Conservation (phyloP, 768 basidiomycete genomes). For the Terana coerulea region DNA sequence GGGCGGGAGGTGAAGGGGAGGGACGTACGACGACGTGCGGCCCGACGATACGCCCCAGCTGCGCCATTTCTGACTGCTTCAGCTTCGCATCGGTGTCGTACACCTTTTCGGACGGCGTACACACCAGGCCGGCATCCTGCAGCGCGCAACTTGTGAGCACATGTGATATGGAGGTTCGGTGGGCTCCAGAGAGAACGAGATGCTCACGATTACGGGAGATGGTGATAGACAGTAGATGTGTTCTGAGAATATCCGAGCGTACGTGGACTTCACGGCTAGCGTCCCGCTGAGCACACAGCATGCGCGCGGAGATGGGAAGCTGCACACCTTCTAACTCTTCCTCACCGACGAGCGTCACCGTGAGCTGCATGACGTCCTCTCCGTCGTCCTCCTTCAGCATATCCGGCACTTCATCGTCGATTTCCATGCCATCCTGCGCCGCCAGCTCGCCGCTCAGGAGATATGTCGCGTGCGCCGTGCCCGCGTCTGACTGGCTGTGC, state of each 20-base stretch:
- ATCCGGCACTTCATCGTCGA: slow-evolving; percentile 28
- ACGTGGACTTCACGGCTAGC: slow-evolving; percentile 52
- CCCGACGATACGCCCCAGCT: slow-evolving; percentile 25
- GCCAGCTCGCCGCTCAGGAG: slow-evolving; percentile 56
- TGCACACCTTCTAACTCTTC: slow-evolving; percentile 59
- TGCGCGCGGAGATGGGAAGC: neutral
- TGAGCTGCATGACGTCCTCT: slow-evolving; percentile 41
- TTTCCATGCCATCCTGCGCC: neutral
- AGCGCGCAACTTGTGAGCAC: neutral
- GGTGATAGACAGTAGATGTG: slow-evolving; percentile 75
- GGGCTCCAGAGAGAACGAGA: no score
- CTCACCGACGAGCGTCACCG: slow-evolving; percentile 59
- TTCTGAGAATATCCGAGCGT: slow-evolving; percentile 46
- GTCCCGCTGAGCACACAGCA: neutral
- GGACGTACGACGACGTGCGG: slow-evolving; percentile 24
- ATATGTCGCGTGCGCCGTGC: slow-evolving; percentile 62
- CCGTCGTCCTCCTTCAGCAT: slow-evolving; percentile 40
- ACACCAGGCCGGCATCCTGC: slow-evolving; percentile 45
- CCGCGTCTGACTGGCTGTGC: slow-evolving; percentile 36
- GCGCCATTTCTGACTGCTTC: slow-evolving; percentile 14
- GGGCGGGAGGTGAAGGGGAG: no score
- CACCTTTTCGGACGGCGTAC: slow-evolving; percentile 29
- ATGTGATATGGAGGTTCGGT: neutral
- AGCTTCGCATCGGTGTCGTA: slow-evolving; percentile 29
- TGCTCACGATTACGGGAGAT: slow-evolving; percentile 52